Percentiles rank a stretch among this genome's conserved stretches.
Evolutionary conservation across 768 basidiomycete species (phyloP).

Genomic region (Suillus placidus): DNA sequence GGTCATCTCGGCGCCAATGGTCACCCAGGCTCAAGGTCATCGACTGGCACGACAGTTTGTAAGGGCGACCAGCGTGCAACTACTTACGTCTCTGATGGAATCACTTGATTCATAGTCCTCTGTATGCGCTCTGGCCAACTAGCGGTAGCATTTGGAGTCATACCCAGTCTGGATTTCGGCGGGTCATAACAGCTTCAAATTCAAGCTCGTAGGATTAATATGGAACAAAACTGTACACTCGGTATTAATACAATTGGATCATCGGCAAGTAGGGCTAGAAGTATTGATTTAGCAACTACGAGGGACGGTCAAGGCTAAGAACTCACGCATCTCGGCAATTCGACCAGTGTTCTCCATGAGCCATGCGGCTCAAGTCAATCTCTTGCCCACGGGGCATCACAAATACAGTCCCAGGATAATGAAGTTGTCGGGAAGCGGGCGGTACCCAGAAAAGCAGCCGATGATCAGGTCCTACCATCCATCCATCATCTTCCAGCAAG

Average conservation of each 20-base stretch:
- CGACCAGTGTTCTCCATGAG: neutral
- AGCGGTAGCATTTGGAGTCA: neutral
- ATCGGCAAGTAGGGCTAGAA: neutral
- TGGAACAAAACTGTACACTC: neutral
- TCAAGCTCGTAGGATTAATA: neutral
- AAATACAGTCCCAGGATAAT: rapidly evolving
- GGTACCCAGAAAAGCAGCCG: neutral
- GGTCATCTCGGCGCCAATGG: neutral
- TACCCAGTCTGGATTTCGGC: neutral
- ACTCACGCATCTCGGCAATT: neutral
- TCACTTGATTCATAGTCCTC: neutral
- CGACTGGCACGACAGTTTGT: neutral
- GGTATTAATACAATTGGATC: neutral
- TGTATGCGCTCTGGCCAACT: neutral
- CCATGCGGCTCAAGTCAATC: neutral
- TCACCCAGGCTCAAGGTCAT: neutral
- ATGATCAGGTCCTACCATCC: neutral
- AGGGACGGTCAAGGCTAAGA: neutral
- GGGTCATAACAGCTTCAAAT: neutral
- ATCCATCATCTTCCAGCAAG: neutral
- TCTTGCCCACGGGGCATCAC: neutral
- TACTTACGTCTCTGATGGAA: neutral
- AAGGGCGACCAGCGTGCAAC: neutral
- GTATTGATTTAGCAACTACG: neutral
- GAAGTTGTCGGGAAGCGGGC: neutral